These are phyloP conservation scores for Mallotus japonicus DNA, from an alignment of 441 rosid species.

Conservation along the genomic window DNA sequence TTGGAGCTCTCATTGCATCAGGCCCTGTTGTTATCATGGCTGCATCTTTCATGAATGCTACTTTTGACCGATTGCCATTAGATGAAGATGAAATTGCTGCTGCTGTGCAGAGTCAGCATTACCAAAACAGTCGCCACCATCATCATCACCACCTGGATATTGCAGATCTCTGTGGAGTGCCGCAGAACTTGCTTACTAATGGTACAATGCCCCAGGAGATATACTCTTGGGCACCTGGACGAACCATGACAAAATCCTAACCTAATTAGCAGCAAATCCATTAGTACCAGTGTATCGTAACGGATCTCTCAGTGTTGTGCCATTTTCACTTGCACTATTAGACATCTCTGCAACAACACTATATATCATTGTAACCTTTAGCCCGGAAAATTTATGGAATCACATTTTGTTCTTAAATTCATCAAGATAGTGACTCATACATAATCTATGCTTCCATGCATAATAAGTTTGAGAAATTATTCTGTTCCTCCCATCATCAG, in stretches of 20 bases:
- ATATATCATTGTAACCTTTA: neutral
- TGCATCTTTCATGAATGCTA: slow-evolving; percentile 82
- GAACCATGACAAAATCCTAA: slow-evolving; percentile 58
- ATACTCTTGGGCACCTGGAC: slow-evolving; percentile 60
- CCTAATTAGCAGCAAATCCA: slow-evolving; percentile 8
- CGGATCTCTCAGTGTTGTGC: slow-evolving; percentile 14
- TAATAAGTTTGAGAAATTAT: slow-evolving; percentile 5
- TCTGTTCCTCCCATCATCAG: slow-evolving; percentile 18
- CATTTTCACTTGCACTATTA: neutral
- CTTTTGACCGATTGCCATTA: slow-evolving; percentile 82
- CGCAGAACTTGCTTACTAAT: slow-evolving; percentile 69
- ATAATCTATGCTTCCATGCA: neutral
- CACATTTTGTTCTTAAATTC: neutral
- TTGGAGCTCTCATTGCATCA: slow-evolving; percentile 74
- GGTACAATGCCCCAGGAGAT: slow-evolving; percentile 59
- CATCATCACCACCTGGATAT: slow-evolving; percentile 64
- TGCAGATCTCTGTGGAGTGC: slow-evolving; percentile 59
- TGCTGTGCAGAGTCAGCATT: slow-evolving; percentile 55
- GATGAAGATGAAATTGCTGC: slow-evolving; percentile 72
- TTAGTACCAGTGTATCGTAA: neutral
- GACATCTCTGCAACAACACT: slow-evolving; percentile 1
- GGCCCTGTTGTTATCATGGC: slow-evolving; percentile 91
- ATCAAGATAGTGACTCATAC: neutral
- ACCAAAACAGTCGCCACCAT: slow-evolving; percentile 64
- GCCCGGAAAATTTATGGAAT: neutral